Evolutionary conservation across 768 basidiomycete species (phyloP).

Genomic region (Tubosaeta sp.): DNA sequence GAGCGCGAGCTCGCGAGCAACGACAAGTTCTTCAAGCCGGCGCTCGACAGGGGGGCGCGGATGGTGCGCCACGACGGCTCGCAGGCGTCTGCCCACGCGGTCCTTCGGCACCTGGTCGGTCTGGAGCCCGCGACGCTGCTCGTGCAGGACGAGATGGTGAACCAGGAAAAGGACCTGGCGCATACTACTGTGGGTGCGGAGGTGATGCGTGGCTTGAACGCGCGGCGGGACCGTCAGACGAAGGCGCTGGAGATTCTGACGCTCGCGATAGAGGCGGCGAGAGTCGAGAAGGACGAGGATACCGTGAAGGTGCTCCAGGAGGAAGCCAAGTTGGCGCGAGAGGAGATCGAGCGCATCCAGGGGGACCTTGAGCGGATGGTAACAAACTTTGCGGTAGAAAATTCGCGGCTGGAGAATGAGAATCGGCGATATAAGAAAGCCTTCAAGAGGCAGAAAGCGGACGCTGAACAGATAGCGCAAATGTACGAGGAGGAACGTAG

Average conservation of each 20-base stretch:
- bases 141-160: slow-evolving; percentile 56
- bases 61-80: slow-evolving; percentile 42
- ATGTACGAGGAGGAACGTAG: slow-evolving; percentile 24
- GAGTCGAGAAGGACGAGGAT: slow-evolving; percentile 41
- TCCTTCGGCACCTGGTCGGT: slow-evolving; percentile 41
- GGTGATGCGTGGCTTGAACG: slow-evolving; percentile 45
- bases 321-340: slow-evolving; percentile 38
- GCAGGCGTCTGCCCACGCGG: slow-evolving; percentile 38
- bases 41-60: slow-evolving; percentile 43
- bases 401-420: slow-evolving; percentile 26
- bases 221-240: slow-evolving; percentile 40
- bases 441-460: slow-evolving; percentile 17
- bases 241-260: slow-evolving; percentile 43
- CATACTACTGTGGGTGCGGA: slow-evolving; percentile 51
- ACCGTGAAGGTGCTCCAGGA: slow-evolving; percentile 39
- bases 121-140: slow-evolving; percentile 40
- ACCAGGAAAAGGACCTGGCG: slow-evolving; percentile 41
- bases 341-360: slow-evolving; percentile 40
- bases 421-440: slow-evolving; percentile 20
- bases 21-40: slow-evolving; percentile 48
- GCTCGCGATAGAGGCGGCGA: slow-evolving; percentile 43
- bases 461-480: slow-evolving; percentile 14
- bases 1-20: slow-evolving; percentile 41
- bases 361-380: slow-evolving; percentile 37
- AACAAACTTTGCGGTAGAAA: slow-evolving; percentile 34